Evolutionary conservation across 129 eudicot genomes (phyloP).

Genomic region (Mikania micrantha): DNA sequence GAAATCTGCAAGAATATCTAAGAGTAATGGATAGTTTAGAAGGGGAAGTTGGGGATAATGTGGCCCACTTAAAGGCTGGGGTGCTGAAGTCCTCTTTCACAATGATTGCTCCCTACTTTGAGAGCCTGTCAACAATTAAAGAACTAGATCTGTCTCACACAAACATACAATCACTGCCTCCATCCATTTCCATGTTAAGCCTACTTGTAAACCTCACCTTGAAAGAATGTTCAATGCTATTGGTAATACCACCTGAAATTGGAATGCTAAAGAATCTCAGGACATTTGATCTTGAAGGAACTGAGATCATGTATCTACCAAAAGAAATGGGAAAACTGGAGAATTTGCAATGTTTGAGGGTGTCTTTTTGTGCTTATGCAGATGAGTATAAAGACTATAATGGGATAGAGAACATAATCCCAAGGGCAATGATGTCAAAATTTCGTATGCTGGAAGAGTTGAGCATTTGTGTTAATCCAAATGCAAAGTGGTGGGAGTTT

Average conservation of each 20-base stretch:
- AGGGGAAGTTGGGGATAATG: no score
- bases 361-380: conserved; percentile 25
- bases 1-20: background rate
- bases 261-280: no score
- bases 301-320: conserved; percentile 31
- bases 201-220: conserved; percentile 11
- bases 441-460: conserved; percentile 22
- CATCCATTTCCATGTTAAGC: conserved; percentile 18
- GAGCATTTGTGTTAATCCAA: conserved; percentile 22
- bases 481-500: conserved; percentile 21
- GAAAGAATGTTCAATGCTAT: conserved; percentile 15
- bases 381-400: background rate
- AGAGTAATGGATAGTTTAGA: background rate
- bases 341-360: conserved; percentile 7
- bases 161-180: conserved; percentile 24
- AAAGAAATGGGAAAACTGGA: conserved; percentile 9
- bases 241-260: no score
- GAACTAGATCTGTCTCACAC: conserved; percentile 26
- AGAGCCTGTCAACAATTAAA: conserved; percentile 5
- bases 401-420: conserved; percentile 5
- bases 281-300: no score
- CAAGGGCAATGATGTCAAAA: conserved; percentile 18
- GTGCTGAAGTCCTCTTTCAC: no score
- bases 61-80: no score
- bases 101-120: conserved; percentile 2